Percentiles rank a stretch among this genome's conserved stretches.
Evolutionary conservation across 176 grass and related monocot species (phyloP).

Genomic region (Cenchrus fungigraminus): DNA sequence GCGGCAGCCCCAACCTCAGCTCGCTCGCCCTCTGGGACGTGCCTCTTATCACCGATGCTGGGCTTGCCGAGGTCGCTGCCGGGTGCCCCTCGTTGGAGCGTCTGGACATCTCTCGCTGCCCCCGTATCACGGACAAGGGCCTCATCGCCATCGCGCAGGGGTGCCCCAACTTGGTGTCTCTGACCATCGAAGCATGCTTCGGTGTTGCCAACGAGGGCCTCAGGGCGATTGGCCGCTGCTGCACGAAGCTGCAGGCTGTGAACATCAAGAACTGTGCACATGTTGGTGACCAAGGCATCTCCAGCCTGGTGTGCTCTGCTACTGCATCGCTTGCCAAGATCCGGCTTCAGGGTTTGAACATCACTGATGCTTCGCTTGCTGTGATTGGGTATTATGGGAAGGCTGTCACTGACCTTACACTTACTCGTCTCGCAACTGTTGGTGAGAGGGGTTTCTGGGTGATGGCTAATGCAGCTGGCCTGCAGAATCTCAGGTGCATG

Average conservation of each 20-base stretch:
- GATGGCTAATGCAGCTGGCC: conserved; percentile 88
- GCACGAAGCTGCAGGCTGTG: conserved; percentile 63
- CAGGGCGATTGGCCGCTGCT: conserved; percentile 63
- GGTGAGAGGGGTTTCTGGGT: conserved; percentile 95
- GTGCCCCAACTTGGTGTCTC: conserved; percentile 76
- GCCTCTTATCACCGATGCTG: conserved; percentile 60
- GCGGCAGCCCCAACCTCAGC: conserved; percentile 61
- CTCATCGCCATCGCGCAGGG: conserved; percentile 60
- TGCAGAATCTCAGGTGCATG: conserved; percentile 82
- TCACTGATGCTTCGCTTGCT: conserved; percentile 80
- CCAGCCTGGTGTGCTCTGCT: conserved; percentile 68
- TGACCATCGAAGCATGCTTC: conserved; percentile 65
- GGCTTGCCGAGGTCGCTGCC: conserved; percentile 67
- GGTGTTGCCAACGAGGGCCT: conserved; percentile 67
- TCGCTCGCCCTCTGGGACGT: conserved; percentile 78
- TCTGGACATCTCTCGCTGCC: conserved; percentile 69
- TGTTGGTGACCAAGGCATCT: conserved; percentile 77
- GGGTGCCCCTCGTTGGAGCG: conserved; percentile 80
- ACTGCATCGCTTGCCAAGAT: conserved; percentile 67
- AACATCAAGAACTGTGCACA: conserved; percentile 71
- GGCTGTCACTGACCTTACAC: conserved; percentile 66
- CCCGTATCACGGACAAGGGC: conserved; percentile 82
- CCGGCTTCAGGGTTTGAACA: conserved; percentile 79
- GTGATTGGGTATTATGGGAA: conserved; percentile 89
- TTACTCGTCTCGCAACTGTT: conserved; percentile 59